Evolutionary conservation across 192 early-diverging fungal genomes (phyloP).

Genomic region (Haplosporangium gracile): DNA sequence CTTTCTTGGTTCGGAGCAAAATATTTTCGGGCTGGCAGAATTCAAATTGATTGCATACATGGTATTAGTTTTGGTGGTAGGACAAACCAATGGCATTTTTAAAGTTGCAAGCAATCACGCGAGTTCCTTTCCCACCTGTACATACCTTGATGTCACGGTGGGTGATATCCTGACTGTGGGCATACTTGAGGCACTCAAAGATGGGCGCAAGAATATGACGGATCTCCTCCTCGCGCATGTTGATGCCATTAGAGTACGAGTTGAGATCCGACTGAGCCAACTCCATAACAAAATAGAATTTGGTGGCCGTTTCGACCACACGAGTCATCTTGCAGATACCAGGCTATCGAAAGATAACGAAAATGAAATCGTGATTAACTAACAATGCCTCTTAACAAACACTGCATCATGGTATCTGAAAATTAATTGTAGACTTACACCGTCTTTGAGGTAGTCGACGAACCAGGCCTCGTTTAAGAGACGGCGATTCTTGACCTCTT

Average conservation of each 20-base stretch:
- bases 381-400: neutral
- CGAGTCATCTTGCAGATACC: slow-evolving; percentile 49
- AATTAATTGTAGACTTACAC: slow-evolving; percentile 20
- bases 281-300: slow-evolving; percentile 57
- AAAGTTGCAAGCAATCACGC: neutral
- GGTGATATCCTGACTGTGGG: slow-evolving; percentile 45
- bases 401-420: neutral
- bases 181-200: slow-evolving; percentile 56
- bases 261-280: slow-evolving; percentile 52
- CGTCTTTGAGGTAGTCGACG: slow-evolving; percentile 52
- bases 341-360: slow-evolving; percentile 19
- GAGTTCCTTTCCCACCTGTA: neutral
- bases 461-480: slow-evolving; percentile 54
- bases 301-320: slow-evolving; percentile 48
- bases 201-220: slow-evolving; percentile 50
- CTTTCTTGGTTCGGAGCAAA: slow-evolving; percentile 34
- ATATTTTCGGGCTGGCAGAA: slow-evolving; percentile 48
- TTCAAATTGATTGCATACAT: neutral
- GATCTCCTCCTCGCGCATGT: slow-evolving; percentile 56
- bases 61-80: neutral
- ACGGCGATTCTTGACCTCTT: slow-evolving; percentile 49
- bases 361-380: neutral
- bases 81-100: neutral
- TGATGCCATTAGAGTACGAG: slow-evolving; percentile 53
- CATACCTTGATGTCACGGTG: slow-evolving; percentile 57